Percentiles rank a stretch among this genome's conserved stretches.
Evolutionary conservation across 179 eudicot species (phyloP).

Genomic region (Beta corolliflora): DNA sequence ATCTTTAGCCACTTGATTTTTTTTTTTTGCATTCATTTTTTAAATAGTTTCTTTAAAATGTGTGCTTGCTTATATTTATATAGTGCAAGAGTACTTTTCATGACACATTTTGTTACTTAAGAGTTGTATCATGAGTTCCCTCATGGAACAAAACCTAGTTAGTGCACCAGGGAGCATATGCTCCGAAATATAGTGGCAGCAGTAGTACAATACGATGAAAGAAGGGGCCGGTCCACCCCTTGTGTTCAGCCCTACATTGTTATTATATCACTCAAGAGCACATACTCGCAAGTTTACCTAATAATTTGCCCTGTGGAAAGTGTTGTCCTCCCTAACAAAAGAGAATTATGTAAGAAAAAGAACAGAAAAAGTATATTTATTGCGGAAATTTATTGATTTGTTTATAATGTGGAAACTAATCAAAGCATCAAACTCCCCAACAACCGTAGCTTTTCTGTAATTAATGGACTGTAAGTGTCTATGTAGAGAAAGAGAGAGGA

Average conservation of each 20-base stretch:
- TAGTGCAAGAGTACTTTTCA: not conserved
- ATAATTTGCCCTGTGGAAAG: not conserved
- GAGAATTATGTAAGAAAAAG: not conserved
- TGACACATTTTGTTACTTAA: not conserved
- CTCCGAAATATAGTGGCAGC: not conserved
- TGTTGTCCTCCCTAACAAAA: not conserved
- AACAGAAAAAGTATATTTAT: no score
- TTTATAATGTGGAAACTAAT: not conserved
- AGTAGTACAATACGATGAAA: not conserved
- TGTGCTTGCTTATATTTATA: not conserved
- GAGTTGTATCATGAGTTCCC: no score
- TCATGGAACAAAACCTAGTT: not conserved
- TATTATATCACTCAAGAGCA: not conserved
- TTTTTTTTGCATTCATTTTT: not conserved
- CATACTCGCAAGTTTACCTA: not conserved
- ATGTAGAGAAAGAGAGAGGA: not conserved
- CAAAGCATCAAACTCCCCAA: conserved; percentile 1
- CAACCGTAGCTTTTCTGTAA: conserved; percentile 3
- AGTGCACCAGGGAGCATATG: conserved; percentile 1
- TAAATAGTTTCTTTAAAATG: not conserved
- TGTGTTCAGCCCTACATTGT: not conserved
- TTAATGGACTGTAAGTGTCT: not conserved
- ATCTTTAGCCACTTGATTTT: not conserved
- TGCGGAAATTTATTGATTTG: no score
- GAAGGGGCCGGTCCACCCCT: not conserved